Evolutionary conservation across 306 rosid species (phyloP).

Genomic region (Trifolium repens): DNA sequence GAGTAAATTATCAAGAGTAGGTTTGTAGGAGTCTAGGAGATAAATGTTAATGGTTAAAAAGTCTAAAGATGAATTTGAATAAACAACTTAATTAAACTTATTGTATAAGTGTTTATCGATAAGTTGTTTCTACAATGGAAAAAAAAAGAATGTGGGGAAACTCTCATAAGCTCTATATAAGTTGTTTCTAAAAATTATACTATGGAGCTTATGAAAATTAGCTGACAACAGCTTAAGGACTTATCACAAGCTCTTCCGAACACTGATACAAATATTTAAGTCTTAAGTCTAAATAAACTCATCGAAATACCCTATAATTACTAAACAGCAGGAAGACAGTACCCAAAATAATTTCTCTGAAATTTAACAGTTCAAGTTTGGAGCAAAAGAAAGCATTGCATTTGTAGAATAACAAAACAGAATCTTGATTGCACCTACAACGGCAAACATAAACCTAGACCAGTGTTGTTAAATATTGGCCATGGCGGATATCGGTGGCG

Average conservation of each 20-base stretch:
- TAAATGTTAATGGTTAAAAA: not conserved
- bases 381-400: slow-evolving; percentile 19
- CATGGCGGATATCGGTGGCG: no score
- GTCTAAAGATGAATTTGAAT: not conserved
- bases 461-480: no score
- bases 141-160: not conserved
- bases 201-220: not conserved
- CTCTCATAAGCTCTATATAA: not conserved
- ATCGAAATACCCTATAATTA: not conserved
- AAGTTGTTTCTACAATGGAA: not conserved
- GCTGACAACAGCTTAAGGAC: not conserved
- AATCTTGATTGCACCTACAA: not conserved
- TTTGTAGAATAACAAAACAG: not conserved
- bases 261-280: not conserved
- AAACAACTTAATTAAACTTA: not conserved
- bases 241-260: not conserved
- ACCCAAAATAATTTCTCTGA: not conserved
- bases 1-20: not conserved
- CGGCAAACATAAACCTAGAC: not conserved
- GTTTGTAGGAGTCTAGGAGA: not conserved
- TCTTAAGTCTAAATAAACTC: not conserved
- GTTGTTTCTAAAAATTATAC: not conserved
- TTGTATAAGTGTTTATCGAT: not conserved
- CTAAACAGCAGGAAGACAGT: not conserved
- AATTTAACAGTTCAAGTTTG: not conserved